Base-by-base conservation (phyloP, 2,329 filamentous ascomycete genomes). In the Volutella citrinella region DNA sequence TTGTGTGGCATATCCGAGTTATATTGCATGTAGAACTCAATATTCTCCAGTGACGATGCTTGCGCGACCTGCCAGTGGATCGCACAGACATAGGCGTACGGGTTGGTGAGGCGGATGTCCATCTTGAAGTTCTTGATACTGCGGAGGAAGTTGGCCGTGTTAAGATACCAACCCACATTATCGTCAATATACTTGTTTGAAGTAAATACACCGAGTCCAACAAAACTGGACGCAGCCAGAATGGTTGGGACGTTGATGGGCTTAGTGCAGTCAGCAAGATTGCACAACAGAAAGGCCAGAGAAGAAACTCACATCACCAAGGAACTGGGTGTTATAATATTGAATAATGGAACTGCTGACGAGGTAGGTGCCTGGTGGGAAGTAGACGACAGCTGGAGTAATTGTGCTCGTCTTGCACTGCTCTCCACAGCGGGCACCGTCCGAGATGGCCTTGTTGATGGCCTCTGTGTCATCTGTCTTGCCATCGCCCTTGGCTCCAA, bases 81-180 rank as follows among this genome's bases (percentile, higher is more conserved):
- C 48, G 70, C 74, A 21, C 54, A 60, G 6, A 59, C 56, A 12
- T 52, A 42, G 3, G 51, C 56, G 14, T 38, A 43, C 4, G 52
- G 49, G 3, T 53, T 40, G 11, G 60, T 59, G 11, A 30, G 41
- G 9, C 52, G 54, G 10, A 64, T 60, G 51, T 86, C 81, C 22
- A 86, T 65, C 36, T 80, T 64, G 33, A 87, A 68, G 51, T 87
- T 86, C 10, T 78, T 69, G 38, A 85, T 71, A 43, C 80, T 75
- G 30, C 80, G 68, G 51, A 70, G 80, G 58, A 85, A 85, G 10
- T 82, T 74, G 48, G 76, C 80, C 19, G 78, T 47, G 29, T 51
- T 51, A 21, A 56, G 36, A 30, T 56, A 57, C 55, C 54, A 37
- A 11, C 19, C 12, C 6, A n/a, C 6, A 59, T 45, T 67, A 19